Percentiles rank a stretch among this genome's conserved stretches.
These are phyloP conservation scores for Calocybe gambosa DNA, from an alignment of 1,284 basidiomycete species.

Conservation along the genomic window DNA sequence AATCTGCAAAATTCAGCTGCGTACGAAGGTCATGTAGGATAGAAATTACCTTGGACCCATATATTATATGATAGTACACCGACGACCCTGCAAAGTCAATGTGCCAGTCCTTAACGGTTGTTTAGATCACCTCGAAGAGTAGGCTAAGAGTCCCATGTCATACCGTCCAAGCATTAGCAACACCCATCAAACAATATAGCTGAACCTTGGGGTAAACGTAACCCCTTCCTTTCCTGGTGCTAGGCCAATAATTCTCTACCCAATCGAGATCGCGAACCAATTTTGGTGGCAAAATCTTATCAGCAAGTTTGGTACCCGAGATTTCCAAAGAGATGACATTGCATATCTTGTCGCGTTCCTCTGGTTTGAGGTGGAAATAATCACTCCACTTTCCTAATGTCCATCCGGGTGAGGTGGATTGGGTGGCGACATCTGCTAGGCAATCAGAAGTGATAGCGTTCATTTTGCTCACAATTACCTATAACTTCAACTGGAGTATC, in stretches of 20 bases:
- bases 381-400: slow-evolving; percentile 86
- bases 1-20: slow-evolving; percentile 42
- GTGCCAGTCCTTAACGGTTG: slow-evolving; percentile 78
- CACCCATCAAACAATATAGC: slow-evolving; percentile 93
- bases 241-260: slow-evolving; percentile 95
- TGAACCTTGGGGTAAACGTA: slow-evolving; percentile 90
- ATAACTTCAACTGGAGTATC: slow-evolving; percentile 84
- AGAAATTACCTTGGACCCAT: slow-evolving; percentile 64
- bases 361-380: slow-evolving; percentile 69
- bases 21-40: slow-evolving; percentile 6
- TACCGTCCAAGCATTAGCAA: slow-evolving; percentile 80
- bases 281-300: slow-evolving; percentile 76
- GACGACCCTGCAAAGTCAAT: slow-evolving; percentile 94
- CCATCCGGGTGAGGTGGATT: slow-evolving; percentile 80
- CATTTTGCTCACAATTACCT: slow-evolving; percentile 42
- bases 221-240: slow-evolving; percentile 63
- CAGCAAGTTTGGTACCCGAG: slow-evolving; percentile 68
- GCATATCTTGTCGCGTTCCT: slow-evolving; percentile 73
- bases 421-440: slow-evolving; percentile 71
- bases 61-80: slow-evolving; percentile 89
- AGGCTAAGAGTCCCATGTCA: slow-evolving; percentile 21
- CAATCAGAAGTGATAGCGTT: slow-evolving; percentile 7
- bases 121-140: too few species aligned
- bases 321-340: slow-evolving; percentile 91
- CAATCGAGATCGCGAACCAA: slow-evolving; percentile 90